A percentile compares a stretch with the other conserved stretches of the same genome.
phyloP scores from a whole-genome alignment of 208 protist species.

The Wallacemonas collosoma region DNA sequence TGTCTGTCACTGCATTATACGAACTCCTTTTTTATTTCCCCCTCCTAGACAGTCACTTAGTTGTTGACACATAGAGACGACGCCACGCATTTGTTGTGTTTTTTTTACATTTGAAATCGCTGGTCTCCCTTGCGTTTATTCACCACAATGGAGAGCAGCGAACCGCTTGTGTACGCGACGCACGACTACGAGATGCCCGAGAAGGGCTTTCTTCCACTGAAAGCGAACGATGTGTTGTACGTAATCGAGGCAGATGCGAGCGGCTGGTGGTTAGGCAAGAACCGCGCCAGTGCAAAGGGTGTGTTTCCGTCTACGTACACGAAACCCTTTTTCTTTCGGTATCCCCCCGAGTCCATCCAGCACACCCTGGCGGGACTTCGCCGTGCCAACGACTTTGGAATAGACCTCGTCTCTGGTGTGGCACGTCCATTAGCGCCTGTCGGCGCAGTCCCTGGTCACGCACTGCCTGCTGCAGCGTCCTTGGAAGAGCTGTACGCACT shows the following conservation, averaged over 20 bases:
- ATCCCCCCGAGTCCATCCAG: conserved; percentile 35
- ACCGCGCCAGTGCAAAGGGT: conserved; percentile 45
- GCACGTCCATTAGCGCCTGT: conserved; percentile 1
- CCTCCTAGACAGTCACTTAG: no score
- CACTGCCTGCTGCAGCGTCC: neutral
- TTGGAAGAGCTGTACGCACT: conserved; percentile 19
- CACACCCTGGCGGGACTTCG: conserved; percentile 32
- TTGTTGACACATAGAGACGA: no score
- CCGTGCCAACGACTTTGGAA: conserved; percentile 23
- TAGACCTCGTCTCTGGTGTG: conserved; percentile 37
- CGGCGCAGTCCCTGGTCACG: neutral
- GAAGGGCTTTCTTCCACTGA: conserved; percentile 50
- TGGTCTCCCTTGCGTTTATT: neutral
- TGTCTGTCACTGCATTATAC: no score
- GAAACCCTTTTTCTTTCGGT: conserved; percentile 34
- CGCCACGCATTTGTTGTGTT: neutral
- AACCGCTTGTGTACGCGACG: conserved; percentile 43
- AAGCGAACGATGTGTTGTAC: conserved; percentile 50
- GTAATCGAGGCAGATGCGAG: conserved; percentile 60
- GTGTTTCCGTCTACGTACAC: conserved; percentile 80
- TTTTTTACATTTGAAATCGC: neutral
- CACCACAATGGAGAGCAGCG: conserved; percentile 15
- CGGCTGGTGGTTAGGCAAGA: conserved; percentile 79
- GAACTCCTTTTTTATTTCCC: no score
- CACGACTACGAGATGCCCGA: conserved; percentile 59